These are phyloP conservation scores for Paramarasmius palmivorus DNA, from an alignment of 1,284 basidiomycete species.

Conservation along the genomic window DNA sequence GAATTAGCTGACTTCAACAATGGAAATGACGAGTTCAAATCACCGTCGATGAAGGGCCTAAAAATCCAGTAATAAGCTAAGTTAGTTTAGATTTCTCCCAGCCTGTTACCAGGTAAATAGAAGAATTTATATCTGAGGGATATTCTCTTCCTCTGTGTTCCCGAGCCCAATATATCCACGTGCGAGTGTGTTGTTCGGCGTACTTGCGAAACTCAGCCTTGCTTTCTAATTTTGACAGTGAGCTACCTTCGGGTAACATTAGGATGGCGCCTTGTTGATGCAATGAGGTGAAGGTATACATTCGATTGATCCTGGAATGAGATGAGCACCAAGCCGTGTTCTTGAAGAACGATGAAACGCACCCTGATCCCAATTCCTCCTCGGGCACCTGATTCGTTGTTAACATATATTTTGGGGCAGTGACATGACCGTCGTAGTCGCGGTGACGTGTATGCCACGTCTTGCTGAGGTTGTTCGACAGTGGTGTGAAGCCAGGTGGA, in stretches of 20 bases:
- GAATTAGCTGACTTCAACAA: no score
- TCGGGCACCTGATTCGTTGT: not conserved
- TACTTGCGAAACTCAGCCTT: conserved; percentile 6
- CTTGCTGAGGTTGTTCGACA: conserved; percentile 7
- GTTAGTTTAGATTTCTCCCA: conserved; percentile 12
- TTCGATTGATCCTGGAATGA: not conserved
- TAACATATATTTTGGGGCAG: not conserved
- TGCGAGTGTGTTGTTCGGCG: conserved; percentile 3
- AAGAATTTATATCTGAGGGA: not conserved
- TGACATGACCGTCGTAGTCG: conserved; percentile 8
- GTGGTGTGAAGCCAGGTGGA: conserved; percentile 19
- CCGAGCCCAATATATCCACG: conserved; percentile 12
- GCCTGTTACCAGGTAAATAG: conserved; percentile 15
- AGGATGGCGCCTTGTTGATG: conserved; percentile 10
- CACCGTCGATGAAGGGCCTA: no score
- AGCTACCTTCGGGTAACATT: conserved; percentile 11
- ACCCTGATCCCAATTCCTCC: not conserved
- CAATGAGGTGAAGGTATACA: conserved; percentile 5
- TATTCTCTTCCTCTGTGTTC: conserved; percentile 4
- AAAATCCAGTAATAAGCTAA: no score
- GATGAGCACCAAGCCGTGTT: not conserved
- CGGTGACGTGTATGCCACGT: conserved; percentile 15
- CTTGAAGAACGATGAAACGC: not conserved
- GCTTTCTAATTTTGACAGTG: conserved; percentile 3
- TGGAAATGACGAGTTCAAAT: no score